Base-by-base conservation (phyloP, 495 filamentous ascomycete genomes). In the Cladorrhinum samala region DNA sequence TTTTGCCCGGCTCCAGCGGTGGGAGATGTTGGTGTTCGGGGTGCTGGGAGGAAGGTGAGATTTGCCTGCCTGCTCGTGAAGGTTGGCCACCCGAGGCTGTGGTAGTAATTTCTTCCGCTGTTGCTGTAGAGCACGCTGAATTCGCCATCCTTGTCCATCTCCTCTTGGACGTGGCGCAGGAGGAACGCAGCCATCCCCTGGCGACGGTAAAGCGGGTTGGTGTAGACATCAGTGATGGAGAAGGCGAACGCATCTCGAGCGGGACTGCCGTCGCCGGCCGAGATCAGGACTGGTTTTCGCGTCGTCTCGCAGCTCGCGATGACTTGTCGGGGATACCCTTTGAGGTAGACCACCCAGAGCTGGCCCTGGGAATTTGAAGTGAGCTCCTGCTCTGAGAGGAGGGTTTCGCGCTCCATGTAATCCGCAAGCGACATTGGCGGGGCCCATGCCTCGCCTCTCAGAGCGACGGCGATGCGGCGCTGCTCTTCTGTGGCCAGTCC, bases 71-170 rank as follows among this genome's bases (percentile, higher is more conserved):
- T 73, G 37, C 86, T 89, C 2, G 74, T 69, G 61, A 84, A 90
- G 0, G 83, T 75, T 25, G 77, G 64, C 91, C 91, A 96, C 18
- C 91, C 91, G 54, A 82, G 79, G 41, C 77, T 77, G 3, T 86
- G 76, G 68, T 95, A 96, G 68, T 91, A 95, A 18, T 70, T 70
- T 72, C 89, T 91, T 7, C 91, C 91, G 64, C 95, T 94, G 68
- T 95, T 91, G 16, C 89, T 95, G 71, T 83, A 96, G 19, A 96
- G 67, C 9, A 89, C 80, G 9, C 83, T 84, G 66, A 85, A 88
- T 23, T 81, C 61, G 17, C 71, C 71, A 23, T 70, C 69, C 44
- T 68, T 62, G 16, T 74, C 70, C 27, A 77, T 75, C 33, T 68
- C 71, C 41, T 70, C 49, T 71, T 72, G 69, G 47, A 77, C 50